Conservation (phyloP, 2,329 filamentous ascomycete species). For the Clarireedia homoeocarpa region DNA sequence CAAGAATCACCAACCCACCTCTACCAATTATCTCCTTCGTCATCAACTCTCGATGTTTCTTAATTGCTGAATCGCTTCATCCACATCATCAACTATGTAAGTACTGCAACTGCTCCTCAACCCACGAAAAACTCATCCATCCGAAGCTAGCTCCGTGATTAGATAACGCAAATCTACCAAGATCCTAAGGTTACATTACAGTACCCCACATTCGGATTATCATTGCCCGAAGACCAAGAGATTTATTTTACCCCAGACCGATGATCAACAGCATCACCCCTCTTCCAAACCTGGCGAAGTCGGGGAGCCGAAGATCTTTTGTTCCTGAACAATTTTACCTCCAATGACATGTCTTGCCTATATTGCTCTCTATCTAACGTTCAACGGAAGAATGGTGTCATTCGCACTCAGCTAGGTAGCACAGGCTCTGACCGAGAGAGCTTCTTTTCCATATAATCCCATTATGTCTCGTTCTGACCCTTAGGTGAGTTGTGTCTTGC, state of each 20-base stretch:
- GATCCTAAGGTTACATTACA: neutral
- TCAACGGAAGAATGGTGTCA: neutral
- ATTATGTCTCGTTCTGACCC: neutral
- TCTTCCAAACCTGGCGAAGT: constrained; percentile 7
- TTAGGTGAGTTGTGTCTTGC: too few species aligned
- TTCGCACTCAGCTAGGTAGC: neutral
- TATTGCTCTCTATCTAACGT: neutral
- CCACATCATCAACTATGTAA: too few species aligned
- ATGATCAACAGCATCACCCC: constrained; percentile 1
- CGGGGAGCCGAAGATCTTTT: neutral
- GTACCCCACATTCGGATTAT: constrained; percentile 2
- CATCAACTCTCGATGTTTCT: too few species aligned
- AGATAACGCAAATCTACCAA: neutral
- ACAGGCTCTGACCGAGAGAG: too few species aligned
- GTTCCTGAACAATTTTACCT: constrained; percentile 15
- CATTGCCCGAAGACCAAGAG: neutral
- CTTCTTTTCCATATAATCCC: neutral
- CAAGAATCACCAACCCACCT: too few species aligned
- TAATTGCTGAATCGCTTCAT: too few species aligned
- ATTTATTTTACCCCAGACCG: neutral
- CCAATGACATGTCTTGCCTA: constrained; percentile 11
- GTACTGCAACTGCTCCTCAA: too few species aligned
- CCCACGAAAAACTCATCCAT: neutral
- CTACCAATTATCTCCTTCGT: too few species aligned
- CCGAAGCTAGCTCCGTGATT: neutral